These are phyloP conservation scores for Penicillium daleae DNA, from an alignment of 495 filamentous ascomycete species.

Conservation along the genomic window DNA sequence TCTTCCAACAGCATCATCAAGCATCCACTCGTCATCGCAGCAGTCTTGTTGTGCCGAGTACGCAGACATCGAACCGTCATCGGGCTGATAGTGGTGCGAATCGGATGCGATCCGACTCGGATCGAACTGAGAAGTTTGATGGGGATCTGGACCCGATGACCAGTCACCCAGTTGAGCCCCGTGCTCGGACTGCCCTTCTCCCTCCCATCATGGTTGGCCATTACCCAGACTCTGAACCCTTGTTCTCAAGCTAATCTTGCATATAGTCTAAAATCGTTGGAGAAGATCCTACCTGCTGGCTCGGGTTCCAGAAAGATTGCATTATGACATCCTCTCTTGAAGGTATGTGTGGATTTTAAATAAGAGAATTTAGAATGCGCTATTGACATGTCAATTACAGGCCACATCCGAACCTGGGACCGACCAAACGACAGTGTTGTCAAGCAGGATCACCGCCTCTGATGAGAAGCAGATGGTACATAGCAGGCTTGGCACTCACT, in stretches of 20 bases:
- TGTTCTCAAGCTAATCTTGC: constrained; percentile 8
- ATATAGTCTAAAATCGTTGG: constrained; percentile 80
- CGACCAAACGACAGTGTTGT: constrained; percentile 66
- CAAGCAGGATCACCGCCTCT: constrained; percentile 22
- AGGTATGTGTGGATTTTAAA: constrained; percentile 58
- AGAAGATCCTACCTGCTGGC: constrained; percentile 82
- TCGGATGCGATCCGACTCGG: constrained; percentile 65
- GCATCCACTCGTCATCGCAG: constrained; percentile 41
- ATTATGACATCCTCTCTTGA: constrained; percentile 90
- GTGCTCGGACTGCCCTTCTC: constrained; percentile 78
- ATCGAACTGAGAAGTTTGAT: constrained; percentile 59
- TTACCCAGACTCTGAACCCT: background rate
- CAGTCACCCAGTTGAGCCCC: constrained; percentile 78
- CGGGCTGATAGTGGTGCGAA: constrained; percentile 66
- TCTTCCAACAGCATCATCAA: constrained; percentile 54
- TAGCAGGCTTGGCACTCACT: background rate
- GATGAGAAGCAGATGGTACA: background rate
- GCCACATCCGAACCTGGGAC: constrained; percentile 87
- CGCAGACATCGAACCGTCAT: constrained; percentile 73
- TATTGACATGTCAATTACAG: constrained; percentile 43
- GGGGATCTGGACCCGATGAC: constrained; percentile 52
- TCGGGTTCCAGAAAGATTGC: constrained; percentile 87
- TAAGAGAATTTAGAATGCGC: background rate
- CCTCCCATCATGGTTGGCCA: constrained; percentile 88
- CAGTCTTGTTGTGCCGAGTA: constrained; percentile 45